Evolutionary conservation across 2,329 filamentous ascomycete genomes (phyloP), one percentile per base, ranked within the genome.

Genomic region (Kalaharituber pfeilii): DNA sequence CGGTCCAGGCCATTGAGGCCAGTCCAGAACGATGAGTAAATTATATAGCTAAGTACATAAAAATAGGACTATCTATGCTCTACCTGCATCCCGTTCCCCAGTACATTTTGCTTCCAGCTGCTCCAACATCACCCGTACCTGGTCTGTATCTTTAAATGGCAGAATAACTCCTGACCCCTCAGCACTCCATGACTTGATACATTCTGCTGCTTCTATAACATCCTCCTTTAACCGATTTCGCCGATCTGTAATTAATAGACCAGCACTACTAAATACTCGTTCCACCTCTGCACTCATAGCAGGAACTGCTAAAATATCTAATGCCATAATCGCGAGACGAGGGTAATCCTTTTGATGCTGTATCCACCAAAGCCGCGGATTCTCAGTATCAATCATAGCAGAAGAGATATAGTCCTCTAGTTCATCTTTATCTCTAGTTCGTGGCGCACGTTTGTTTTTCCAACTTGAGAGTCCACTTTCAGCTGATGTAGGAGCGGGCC

Each of bases 201-300:
- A 53, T 24, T 53, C 52, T 4, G 47, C 44, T 9, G 52, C 54
- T 47, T 52, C 24, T 29, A 58, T 58, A 3, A 39, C 50, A 13
- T 45, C 33, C 6, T 57, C 47, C 28, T 50, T 20, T 2, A 55
- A 36, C 7, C 22, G 24, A 42, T 56, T 53, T 9, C 53, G 11
- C 3, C 45, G n/a, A 15, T 57, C 47, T 1, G 50, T 51, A 33
- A 59, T 44, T 0, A 39, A 5, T 13, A 36, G 22, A 33, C 54
- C 56, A n/a, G 55, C 44, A 52, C 55, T 50, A 36, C 55, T 59
- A 26, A 57, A 59, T 11, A 59, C 51, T 3, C 39, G 1, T 27
- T 57, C 53, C 15, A 47, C 47, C 26, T 59, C 55, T 1, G 57
- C 52, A 36, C 42, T 54, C 55, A 59, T 57, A 2, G 57, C 53